These are phyloP conservation scores for Cercospora sp. DNA, from an alignment of 2,329 filamentous ascomycete species.

Conservation along the genomic window DNA sequence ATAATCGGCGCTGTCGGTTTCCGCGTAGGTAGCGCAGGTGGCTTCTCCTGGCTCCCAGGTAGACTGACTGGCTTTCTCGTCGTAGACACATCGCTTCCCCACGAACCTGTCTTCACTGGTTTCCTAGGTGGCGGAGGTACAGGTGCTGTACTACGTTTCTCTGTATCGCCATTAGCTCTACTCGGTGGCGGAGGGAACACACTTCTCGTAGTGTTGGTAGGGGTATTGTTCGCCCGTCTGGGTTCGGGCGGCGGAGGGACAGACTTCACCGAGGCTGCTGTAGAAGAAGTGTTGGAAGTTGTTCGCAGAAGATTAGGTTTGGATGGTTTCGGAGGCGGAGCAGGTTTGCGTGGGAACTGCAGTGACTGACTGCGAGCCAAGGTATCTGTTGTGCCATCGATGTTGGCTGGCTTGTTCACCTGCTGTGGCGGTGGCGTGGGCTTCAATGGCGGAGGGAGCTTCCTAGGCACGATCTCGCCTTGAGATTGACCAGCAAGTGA, in stretches of 20 bases:
- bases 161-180: slow-evolving; percentile 14
- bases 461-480: slow-evolving; percentile 21
- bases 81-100: neutral
- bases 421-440: slow-evolving; percentile 6
- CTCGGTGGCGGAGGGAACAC: slow-evolving; percentile 24
- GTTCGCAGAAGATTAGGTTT: slow-evolving; percentile 38
- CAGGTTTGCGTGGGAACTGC: slow-evolving; percentile 37
- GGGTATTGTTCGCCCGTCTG: slow-evolving; percentile 20
- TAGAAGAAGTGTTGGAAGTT: slow-evolving; percentile 28
- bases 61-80: slow-evolving; percentile 15
- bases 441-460: slow-evolving; percentile 22
- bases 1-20: slow-evolving; percentile 32
- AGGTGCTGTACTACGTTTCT: slow-evolving; percentile 17
- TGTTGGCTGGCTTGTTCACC: slow-evolving; percentile 5
- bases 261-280: slow-evolving; percentile 22
- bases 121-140: slow-evolving; percentile 29
- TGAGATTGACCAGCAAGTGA: neutral
- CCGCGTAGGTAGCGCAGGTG: slow-evolving; percentile 31
- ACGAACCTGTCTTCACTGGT: slow-evolving; percentile 9
- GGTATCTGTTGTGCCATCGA: slow-evolving; percentile 13
- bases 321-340: slow-evolving; percentile 37
- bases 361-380: slow-evolving; percentile 23
- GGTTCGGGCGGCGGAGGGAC: slow-evolving; percentile 29
- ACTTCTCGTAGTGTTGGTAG: slow-evolving; percentile 9
- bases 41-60: slow-evolving; percentile 4